phyloP scores from a whole-genome alignment of 768 basidiomycete genomes.

The Cantharellus anzutake region DNA sequence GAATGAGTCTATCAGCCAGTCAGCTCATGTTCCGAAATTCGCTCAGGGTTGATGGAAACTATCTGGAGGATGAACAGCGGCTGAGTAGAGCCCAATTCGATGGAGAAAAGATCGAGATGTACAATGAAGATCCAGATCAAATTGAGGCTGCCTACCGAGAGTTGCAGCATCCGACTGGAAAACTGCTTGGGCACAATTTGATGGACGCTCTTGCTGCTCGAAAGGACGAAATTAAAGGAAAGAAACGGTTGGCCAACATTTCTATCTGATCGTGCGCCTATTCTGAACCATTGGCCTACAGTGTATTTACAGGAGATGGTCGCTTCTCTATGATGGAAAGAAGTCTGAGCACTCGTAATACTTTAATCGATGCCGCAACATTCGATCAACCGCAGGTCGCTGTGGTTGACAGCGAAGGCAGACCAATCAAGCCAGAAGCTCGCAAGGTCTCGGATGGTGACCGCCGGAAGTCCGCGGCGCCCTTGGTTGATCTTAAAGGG shows the following conservation, averaged over 20 bases:
- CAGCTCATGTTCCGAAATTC: slow-evolving; percentile 78
- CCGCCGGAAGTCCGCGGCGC: background rate
- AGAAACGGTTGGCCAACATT: slow-evolving; percentile 40
- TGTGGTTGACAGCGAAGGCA: background rate
- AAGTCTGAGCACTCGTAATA: background rate
- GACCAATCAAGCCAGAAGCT: background rate
- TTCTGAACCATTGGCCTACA: slow-evolving; percentile 15
- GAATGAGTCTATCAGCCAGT: slow-evolving; percentile 48
- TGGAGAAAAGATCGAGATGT: slow-evolving; percentile 53
- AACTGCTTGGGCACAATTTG: slow-evolving; percentile 69
- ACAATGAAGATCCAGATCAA: slow-evolving; percentile 22
- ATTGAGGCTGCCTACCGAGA: slow-evolving; percentile 30
- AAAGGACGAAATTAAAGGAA: slow-evolving; percentile 65
- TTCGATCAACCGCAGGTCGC: background rate
- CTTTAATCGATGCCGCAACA: background rate
- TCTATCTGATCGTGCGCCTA: slow-evolving; percentile 3
- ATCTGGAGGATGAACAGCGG: slow-evolving; percentile 35
- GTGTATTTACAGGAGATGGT: slow-evolving; percentile 75
- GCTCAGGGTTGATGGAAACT: slow-evolving; percentile 47
- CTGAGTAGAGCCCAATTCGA: slow-evolving; percentile 61
- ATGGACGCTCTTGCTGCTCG: slow-evolving; percentile 78
- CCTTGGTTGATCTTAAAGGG: background rate
- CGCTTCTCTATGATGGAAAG: slow-evolving; percentile 90
- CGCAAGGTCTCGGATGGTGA: background rate
- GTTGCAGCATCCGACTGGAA: slow-evolving; percentile 25